phyloP scores from a whole-genome alignment of 2,329 filamentous ascomycete genomes.

The Colletotrichum somersetense region DNA sequence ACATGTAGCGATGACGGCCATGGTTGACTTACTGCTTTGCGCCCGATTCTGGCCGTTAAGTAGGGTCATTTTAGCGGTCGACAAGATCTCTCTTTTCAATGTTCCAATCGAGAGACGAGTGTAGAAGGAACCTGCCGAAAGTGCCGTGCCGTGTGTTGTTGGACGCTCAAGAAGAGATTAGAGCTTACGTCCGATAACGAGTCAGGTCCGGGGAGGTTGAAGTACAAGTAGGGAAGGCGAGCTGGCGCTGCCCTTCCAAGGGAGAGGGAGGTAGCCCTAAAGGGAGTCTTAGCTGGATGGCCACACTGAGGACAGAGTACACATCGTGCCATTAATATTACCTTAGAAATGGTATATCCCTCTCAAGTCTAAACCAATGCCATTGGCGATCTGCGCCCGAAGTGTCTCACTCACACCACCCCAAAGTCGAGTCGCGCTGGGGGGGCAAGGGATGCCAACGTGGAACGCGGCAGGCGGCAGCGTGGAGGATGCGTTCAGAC shows the following conservation, averaged over 20 bases:
- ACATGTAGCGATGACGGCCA: background rate
- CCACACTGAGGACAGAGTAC: constrained; percentile 29
- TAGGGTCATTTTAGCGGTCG: constrained; percentile 27
- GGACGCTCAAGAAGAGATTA: constrained; percentile 29
- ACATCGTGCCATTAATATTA: constrained; percentile 37
- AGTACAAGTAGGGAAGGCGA: constrained; percentile 36
- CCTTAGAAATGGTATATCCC: constrained; percentile 39
- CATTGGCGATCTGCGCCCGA: constrained; percentile 38
- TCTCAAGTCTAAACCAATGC: constrained; percentile 31
- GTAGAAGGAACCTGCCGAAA: background rate
- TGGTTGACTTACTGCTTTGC: constrained; percentile 19
- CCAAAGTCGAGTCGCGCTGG: constrained; percentile 20
- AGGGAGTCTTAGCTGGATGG: constrained; percentile 22
- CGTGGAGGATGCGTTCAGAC: constrained; percentile 1
- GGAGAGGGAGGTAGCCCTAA: constrained; percentile 33
- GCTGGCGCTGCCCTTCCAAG: constrained; percentile 29
- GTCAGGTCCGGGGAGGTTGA: constrained; percentile 38
- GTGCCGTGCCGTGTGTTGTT: constrained; percentile 11
- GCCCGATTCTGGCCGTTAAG: constrained; percentile 33
- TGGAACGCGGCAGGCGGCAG: constrained; percentile 20
- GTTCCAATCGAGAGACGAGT: constrained; percentile 4
- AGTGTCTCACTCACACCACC: constrained; percentile 40
- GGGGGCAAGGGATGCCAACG: constrained; percentile 32
- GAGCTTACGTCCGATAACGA: constrained; percentile 19
- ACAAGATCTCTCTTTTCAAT: background rate